Base-by-base conservation (phyloP, 1,139 yeast species). In the Taphrina confusa region DNA sequence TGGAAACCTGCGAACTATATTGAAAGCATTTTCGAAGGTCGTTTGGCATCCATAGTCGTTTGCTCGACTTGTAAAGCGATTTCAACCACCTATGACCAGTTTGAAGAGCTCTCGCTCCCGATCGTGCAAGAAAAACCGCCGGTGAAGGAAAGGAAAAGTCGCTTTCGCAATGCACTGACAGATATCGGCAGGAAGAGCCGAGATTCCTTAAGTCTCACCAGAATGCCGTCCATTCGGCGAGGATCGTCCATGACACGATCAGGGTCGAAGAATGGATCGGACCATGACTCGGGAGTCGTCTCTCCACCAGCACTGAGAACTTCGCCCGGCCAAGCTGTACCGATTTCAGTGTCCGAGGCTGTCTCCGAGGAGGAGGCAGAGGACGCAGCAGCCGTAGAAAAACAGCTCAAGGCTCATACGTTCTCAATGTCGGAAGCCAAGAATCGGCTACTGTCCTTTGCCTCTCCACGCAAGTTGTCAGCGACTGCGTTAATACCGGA, bases 11-110 rank as follows among this genome's bases (percentile, higher is more conserved):
- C 50, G 23, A 46, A 46, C 28, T 54, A 54, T 34, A 54, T 54
- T 20, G 58, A 54, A 20, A 42, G 51, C 36, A 54, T 62, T n/a
- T 62, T 62, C 39, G 56, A 56, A 16, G 64, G 64, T 9, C 46
- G 54, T 12, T 20, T 62, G 16, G 64, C 62, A 23, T 63, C 65
- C 34, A 31, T 62, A 20, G 64, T 62, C 36, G 39, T 62, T 12
- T 62, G 64, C 30, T 42, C 54, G 23, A 40, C 56, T 11, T 62
- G 64, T 44, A 57, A 62, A 22, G 42, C 56, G 22, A 55, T 62
- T 30, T 55, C 61, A 6, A 62, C 60, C 12, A 56, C 47, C 4
- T 54, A 46, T 27, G 64, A 62, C 16, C 55, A 62, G 20, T 57
- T 57, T 45, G 58, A 54, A 34, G 64, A 62, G 22, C 50, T 62